Conservation (phyloP, 2,329 filamentous ascomycete genomes). For the Rutstroemia sp. region DNA sequence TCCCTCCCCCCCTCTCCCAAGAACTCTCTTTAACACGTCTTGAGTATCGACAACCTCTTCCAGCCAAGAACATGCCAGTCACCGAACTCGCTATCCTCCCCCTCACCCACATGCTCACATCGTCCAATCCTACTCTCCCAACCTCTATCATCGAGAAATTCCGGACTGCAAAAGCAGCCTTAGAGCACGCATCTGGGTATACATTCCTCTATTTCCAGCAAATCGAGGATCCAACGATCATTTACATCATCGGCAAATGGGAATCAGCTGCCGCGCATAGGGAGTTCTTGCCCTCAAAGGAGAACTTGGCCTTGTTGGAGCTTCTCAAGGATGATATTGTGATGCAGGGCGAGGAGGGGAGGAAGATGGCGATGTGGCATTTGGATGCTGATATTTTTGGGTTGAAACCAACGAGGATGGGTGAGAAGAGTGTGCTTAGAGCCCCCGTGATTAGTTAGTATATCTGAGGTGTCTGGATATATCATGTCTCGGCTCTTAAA, state of each 20-base stretch:
- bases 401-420: not conserved
- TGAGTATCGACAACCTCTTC: no score
- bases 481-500: no score
- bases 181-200: constrained; percentile 9
- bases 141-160: no score
- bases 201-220: constrained; percentile 35
- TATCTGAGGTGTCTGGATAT: no score
- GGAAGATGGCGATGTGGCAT: constrained; percentile 36
- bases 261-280: constrained; percentile 35
- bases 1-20: no score
- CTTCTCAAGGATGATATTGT: constrained; percentile 27
- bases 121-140: no score
- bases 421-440: constrained; percentile 1
- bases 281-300: constrained; percentile 35
- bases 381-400: constrained; percentile 29
- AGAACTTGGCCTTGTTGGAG: constrained; percentile 35
- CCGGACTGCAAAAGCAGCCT: no score
- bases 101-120: no score
- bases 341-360: not conserved
- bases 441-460: constrained; percentile 11
- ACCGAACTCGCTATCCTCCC: no score
- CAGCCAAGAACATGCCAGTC: no score
- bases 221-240: constrained; percentile 33
- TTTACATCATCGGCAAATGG: constrained; percentile 41
- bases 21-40: no score